phyloP scores from a whole-genome alignment of 2,329 filamentous ascomycete genomes.

The Microthyrium microscopicum region DNA sequence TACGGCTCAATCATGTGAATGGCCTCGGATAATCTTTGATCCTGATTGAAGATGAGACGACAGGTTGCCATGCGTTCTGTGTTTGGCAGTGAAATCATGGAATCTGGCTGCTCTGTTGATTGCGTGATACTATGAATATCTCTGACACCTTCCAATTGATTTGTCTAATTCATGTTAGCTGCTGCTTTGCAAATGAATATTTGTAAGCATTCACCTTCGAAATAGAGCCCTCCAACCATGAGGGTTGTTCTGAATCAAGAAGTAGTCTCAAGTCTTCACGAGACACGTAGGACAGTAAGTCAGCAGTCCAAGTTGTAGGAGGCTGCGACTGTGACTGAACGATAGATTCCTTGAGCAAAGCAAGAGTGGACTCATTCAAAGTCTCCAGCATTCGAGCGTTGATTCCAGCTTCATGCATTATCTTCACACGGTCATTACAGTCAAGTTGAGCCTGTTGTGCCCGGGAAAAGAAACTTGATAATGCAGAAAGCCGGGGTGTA shows the following conservation, averaged over 20 bases:
- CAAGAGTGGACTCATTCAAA: slow-evolving; percentile 68
- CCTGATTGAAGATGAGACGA: slow-evolving; percentile 75
- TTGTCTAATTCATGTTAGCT: slow-evolving; percentile 9
- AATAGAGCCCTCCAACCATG: slow-evolving; percentile 25
- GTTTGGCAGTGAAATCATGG: slow-evolving; percentile 59
- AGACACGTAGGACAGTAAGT: slow-evolving; percentile 58
- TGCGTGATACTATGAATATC: slow-evolving; percentile 69
- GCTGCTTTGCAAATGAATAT: not conserved
- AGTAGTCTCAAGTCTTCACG: slow-evolving; percentile 63
- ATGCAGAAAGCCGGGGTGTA: too few species aligned
- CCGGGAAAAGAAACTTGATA: too few species aligned
- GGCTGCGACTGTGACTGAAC: slow-evolving; percentile 71
- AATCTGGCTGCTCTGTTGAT: slow-evolving; percentile 43
- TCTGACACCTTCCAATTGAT: slow-evolving; percentile 19
- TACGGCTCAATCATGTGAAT: slow-evolving; percentile 71
- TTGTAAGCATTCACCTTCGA: slow-evolving; percentile 18
- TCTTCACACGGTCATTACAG: too few species aligned
- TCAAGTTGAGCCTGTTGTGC: too few species aligned
- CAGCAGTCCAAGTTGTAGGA: slow-evolving; percentile 56
- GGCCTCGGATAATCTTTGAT: slow-evolving; percentile 77
- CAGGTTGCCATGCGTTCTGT: slow-evolving; percentile 70
- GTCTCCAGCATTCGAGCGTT: slow-evolving; percentile 55
- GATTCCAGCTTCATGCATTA: slow-evolving; percentile 56
- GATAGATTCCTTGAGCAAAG: slow-evolving; percentile 69
- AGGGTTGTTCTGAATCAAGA: slow-evolving; percentile 16